Evolutionary conservation across 768 basidiomycete genomes (phyloP).

Genomic region (Panellus pusillus): DNA sequence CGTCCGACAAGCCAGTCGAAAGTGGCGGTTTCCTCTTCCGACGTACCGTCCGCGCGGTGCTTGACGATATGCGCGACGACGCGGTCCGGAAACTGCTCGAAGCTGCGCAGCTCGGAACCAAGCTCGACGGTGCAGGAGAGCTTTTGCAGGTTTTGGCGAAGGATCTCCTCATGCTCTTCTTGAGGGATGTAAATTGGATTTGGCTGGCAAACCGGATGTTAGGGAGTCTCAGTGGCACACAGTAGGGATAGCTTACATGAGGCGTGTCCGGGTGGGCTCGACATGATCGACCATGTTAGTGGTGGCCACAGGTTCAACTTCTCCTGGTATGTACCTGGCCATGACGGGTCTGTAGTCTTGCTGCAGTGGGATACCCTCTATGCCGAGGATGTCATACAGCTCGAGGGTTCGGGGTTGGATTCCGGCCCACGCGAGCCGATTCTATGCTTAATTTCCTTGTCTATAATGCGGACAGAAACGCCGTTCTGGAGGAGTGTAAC

Average conservation of each 20-base stretch:
- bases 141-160: conserved; percentile 29
- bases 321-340: conserved; percentile 17
- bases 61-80: conserved; percentile 31
- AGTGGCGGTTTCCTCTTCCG: conserved; percentile 27
- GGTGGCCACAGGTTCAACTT: conserved; percentile 2
- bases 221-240: background rate
- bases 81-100: conserved; percentile 34
- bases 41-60: conserved; percentile 19
- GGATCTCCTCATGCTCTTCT: conserved; percentile 30
- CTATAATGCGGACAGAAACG: conserved; percentile 35
- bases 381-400: conserved; percentile 26
- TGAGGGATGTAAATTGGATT: conserved; percentile 25
- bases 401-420: conserved; percentile 30
- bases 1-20: conserved; percentile 37
- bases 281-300: background rate
- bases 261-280: conserved; percentile 23
- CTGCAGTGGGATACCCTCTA: conserved; percentile 14
- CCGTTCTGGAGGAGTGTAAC: conserved; percentile 30
- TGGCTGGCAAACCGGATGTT: conserved; percentile 4
- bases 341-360: background rate
- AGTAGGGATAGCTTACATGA: conserved; percentile 10
- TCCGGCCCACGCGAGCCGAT: conserved; percentile 28
- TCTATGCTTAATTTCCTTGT: conserved; percentile 24
- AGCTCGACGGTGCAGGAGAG: conserved; percentile 34
- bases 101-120: conserved; percentile 31